Evolutionary conservation across 208 protist species (phyloP).

Genomic region (Acanthamoeba lugdunensis): DNA sequence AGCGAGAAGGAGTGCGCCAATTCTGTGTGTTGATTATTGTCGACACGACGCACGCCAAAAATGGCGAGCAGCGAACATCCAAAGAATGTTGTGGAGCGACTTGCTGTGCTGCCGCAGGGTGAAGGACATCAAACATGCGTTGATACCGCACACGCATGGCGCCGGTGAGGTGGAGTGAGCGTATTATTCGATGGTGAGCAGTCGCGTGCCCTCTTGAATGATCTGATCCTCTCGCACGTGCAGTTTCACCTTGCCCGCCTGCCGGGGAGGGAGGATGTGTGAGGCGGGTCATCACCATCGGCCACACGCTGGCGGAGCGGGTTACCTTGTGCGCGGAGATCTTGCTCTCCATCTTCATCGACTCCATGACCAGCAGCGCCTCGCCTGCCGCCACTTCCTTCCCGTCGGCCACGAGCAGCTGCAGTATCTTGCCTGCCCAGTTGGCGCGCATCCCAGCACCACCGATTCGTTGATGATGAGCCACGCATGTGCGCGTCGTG

Average conservation of each 20-base stretch:
- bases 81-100: too few relatives aligned
- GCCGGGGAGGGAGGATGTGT: neutral
- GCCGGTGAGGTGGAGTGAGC: neutral
- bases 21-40: too few relatives aligned
- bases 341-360: constrained; percentile 95
- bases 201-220: neutral
- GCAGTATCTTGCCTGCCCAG: constrained; percentile 89
- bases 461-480: too few relatives aligned
- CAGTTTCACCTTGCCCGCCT: neutral
- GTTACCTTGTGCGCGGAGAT: constrained; percentile 2
- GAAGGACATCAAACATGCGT: too few relatives aligned
- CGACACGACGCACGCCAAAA: too few relatives aligned
- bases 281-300: neutral
- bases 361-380: constrained; percentile 92
- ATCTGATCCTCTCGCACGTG: constrained; percentile 3
- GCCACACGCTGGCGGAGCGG: neutral
- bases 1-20: too few relatives aligned
- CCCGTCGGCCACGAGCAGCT: constrained; percentile 89
- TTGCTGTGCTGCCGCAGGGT: too few relatives aligned
- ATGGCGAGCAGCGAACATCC: too few relatives aligned
- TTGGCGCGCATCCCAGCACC: neutral
- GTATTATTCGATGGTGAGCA: constrained; percentile 14
- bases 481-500: neutral
- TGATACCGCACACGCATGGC: too few relatives aligned
- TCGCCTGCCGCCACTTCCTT: constrained; percentile 89